Evolutionary conservation across 441 rosid species (phyloP).

Genomic region (Populus trichocarpa): DNA sequence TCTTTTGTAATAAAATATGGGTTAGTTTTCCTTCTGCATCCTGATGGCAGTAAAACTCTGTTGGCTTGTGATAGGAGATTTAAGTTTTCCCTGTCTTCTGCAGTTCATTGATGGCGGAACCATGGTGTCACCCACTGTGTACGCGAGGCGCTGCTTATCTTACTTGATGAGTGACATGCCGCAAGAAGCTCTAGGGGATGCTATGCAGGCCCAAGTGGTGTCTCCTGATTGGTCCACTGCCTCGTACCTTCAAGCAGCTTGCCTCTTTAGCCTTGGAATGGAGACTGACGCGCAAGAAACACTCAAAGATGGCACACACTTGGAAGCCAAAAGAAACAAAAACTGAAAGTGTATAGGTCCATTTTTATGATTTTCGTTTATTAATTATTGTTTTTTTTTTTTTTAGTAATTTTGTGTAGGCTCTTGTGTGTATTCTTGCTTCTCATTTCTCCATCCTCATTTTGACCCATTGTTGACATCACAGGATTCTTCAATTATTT

Average conservation of each 20-base stretch:
- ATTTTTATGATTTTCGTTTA: not conserved
- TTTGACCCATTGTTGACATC: slow-evolving; percentile 9
- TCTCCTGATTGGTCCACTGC: slow-evolving; percentile 90
- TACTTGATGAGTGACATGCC: slow-evolving; percentile 74
- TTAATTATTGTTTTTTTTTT: not conserved
- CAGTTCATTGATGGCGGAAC: slow-evolving; percentile 90
- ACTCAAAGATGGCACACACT: slow-evolving; percentile 71
- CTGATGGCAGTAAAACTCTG: not conserved
- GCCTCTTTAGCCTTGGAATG: slow-evolving; percentile 85
- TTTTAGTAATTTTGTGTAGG: slow-evolving; percentile 9
- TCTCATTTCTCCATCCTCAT: not conserved
- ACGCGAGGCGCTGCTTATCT: slow-evolving; percentile 84
- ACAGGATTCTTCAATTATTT: slow-evolving; percentile 15
- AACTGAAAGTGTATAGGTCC: slow-evolving; percentile 37
- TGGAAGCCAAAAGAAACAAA: slow-evolving; percentile 70
- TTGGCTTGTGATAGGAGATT: not conserved
- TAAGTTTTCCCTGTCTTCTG: slow-evolving; percentile 7
- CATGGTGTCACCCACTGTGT: slow-evolving; percentile 85
- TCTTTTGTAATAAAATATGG: not conserved
- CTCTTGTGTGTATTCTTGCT: slow-evolving; percentile 26
- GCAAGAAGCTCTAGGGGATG: slow-evolving; percentile 93
- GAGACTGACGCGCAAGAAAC: slow-evolving; percentile 83
- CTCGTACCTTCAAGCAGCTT: slow-evolving; percentile 88
- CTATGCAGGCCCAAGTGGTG: slow-evolving; percentile 87
- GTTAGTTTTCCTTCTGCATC: not conserved